Conservation (phyloP, 1,139 yeast species). For the Taphrina communis region DNA sequence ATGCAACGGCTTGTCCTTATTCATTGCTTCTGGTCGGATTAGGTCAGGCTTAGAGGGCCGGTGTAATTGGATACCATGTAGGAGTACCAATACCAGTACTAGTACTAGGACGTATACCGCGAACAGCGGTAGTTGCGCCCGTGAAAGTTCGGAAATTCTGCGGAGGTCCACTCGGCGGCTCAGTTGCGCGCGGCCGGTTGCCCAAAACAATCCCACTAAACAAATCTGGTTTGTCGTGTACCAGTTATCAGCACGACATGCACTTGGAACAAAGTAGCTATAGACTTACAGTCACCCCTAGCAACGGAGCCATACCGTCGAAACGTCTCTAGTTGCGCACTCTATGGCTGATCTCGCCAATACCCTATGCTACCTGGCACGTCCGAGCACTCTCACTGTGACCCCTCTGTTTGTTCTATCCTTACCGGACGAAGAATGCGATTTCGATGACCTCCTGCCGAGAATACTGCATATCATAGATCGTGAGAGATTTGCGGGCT, state of each 20-base stretch:
- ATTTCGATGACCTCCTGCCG: slow-evolving; percentile 45
- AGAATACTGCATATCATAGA: slow-evolving; percentile 44
- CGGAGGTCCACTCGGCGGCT: neutral
- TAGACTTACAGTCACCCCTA: too few species aligned
- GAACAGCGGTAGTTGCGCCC: too few species aligned
- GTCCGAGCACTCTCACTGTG: neutral
- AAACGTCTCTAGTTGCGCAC: too few species aligned
- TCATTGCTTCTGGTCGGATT: too few species aligned
- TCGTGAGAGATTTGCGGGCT: slow-evolving; percentile 1
- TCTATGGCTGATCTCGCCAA: slow-evolving; percentile 1
- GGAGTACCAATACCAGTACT: too few species aligned
- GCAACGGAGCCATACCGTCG: too few species aligned
- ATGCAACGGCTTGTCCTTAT: too few species aligned
- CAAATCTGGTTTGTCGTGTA: neutral
- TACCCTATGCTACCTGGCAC: slow-evolving; percentile 1
- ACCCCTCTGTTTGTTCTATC: slow-evolving; percentile 12
- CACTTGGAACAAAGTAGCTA: too few species aligned
- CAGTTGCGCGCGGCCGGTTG: neutral
- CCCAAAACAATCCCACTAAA: slow-evolving; percentile 11
- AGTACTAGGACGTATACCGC: too few species aligned
- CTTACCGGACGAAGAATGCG: slow-evolving; percentile 18
- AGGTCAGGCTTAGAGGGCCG: too few species aligned
- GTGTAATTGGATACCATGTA: too few species aligned
- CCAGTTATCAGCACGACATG: too few species aligned
- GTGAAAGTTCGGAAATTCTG: neutral